Evolutionary conservation across 2,329 filamentous ascomycete genomes (phyloP).

Genomic region (Aspergillus thermomutatus): DNA sequence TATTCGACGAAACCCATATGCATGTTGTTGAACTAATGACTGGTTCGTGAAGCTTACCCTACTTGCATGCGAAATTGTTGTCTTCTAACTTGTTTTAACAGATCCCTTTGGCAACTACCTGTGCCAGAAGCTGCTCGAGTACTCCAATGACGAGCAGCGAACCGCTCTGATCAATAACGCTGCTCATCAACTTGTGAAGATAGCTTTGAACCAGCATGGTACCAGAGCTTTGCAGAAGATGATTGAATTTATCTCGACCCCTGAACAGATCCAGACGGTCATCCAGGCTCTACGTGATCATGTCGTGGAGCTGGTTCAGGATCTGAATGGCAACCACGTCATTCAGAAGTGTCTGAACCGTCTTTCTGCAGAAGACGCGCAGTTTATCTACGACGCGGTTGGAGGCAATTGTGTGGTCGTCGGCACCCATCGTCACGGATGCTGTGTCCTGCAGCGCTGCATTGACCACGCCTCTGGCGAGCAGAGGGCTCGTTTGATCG

Average conservation of each 20-base stretch:
- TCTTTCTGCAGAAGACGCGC: constrained; percentile 74
- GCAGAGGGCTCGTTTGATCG: constrained; percentile 84
- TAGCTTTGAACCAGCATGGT: constrained; percentile 95
- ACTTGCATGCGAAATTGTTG: background rate
- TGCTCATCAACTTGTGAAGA: constrained; percentile 79
- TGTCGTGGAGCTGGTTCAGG: constrained; percentile 93
- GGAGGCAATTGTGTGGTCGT: constrained; percentile 83
- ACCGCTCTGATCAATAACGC: constrained; percentile 90
- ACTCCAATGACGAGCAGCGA: constrained; percentile 90
- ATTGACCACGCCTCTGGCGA: constrained; percentile 92
- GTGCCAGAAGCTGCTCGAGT: constrained; percentile 96
- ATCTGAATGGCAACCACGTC: constrained; percentile 97
- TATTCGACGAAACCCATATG: constrained; percentile 88
- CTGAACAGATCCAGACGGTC: constrained; percentile 81
- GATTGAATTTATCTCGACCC: constrained; percentile 92
- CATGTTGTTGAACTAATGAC: constrained; percentile 98
- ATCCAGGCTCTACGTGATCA: constrained; percentile 77
- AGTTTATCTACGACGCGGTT: constrained; percentile 97
- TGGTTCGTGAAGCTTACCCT: constrained; percentile 37
- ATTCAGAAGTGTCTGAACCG: constrained; percentile 99
- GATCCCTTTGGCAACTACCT: constrained; percentile 99
- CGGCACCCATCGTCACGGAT: constrained; percentile 94
- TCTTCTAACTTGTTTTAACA: constrained; percentile 26
- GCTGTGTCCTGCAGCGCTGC: constrained; percentile 95
- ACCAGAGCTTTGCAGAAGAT: constrained; percentile 97